These are phyloP conservation scores for Plasmodium malariae DNA, from an alignment of 169 alveolate species.

Conservation along the genomic window DNA sequence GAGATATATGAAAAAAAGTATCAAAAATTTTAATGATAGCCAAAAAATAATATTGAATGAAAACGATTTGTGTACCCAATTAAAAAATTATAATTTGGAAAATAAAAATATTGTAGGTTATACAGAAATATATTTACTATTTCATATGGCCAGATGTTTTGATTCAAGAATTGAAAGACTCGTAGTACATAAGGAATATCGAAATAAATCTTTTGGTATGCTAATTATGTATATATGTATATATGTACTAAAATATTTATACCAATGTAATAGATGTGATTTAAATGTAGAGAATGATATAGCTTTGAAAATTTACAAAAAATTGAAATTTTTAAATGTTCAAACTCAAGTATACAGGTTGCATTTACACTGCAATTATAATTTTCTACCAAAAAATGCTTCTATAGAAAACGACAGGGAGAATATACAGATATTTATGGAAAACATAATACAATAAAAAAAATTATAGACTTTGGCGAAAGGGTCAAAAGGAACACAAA, in stretches of 20 bases:
- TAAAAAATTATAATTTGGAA: conserved; percentile 33
- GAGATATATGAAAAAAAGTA: conserved; percentile 27
- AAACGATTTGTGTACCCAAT: conserved; percentile 15
- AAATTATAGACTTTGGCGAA: neutral
- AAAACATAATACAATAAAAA: neutral
- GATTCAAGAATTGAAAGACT: conserved; percentile 86
- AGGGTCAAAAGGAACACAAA: neutral
- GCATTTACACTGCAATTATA: conserved; percentile 53
- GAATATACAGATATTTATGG: conserved; percentile 37
- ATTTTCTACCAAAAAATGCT: conserved; percentile 18
- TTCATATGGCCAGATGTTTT: conserved; percentile 85
- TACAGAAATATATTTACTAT: conserved; percentile 81
- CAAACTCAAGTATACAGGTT: conserved; percentile 78
- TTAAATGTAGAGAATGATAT: conserved; percentile 81
- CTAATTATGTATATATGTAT: conserved; percentile 76
- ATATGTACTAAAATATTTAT: conserved; percentile 75
- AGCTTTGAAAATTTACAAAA: conserved; percentile 80
- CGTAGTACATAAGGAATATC: conserved; percentile 79
- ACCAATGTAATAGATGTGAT: conserved; percentile 83
- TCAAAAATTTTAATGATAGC: neutral
- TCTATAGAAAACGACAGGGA: conserved; percentile 28
- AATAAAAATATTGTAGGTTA: conserved; percentile 79
- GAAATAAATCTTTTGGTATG: conserved; percentile 80
- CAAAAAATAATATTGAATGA: conserved; percentile 15
- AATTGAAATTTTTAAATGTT: conserved; percentile 78